Base-by-base conservation (phyloP, 2,329 filamentous ascomycete species). In the Hysterium pulicare region DNA sequence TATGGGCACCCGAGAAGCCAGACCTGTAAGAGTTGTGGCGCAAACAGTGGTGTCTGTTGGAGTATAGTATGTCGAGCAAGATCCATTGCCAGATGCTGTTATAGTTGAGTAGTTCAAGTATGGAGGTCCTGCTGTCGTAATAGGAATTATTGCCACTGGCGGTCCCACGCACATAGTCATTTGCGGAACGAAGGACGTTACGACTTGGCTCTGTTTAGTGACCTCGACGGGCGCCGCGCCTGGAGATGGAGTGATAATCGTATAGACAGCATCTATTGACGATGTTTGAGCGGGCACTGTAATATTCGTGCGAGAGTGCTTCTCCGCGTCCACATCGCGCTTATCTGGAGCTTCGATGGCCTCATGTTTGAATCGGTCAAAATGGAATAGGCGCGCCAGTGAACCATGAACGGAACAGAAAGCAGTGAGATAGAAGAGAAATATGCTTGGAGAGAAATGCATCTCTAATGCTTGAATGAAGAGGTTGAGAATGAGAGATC, bases 161-260 rank as follows among this genome's bases (percentile, higher is more conserved):
- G 68, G 66, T 2, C 66, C 61, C 26, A 66, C 61, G 50, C 71
- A 74, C 32, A 69, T 65, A 3, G 70, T 72, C 47, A 63, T 67
- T 42, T 68, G 55, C 0, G 70, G 69, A 7, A 70, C 54, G 46
- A 64, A 72, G 0, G 69, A 69, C 7, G 67, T 68, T 19, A 71
- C 58, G 8, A 71, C 54, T 47, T 73, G 70, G 50, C 69, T 71
- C 45, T 71, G 65, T 21, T 58, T 45, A 1, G 68, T 72, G 8
- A 72, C 57, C 11, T 69, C 57, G 2, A 72, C 52, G 0, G 66
- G 63, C 13, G 59, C 53, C n/a, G 69, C 70, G 38, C 64, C 64
- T 2, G 69, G 69, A 9, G 69, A 72, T 3, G 70, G 69, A 26
- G 62, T 71, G 19, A 72, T 55, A 31, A 67, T 55, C 24, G 64